Percentiles rank a stretch among this genome's conserved stretches.
These are phyloP conservation scores for Capillidium rhysosporum DNA, from an alignment of 371 early-diverging fungal species.

Conservation along the genomic window DNA sequence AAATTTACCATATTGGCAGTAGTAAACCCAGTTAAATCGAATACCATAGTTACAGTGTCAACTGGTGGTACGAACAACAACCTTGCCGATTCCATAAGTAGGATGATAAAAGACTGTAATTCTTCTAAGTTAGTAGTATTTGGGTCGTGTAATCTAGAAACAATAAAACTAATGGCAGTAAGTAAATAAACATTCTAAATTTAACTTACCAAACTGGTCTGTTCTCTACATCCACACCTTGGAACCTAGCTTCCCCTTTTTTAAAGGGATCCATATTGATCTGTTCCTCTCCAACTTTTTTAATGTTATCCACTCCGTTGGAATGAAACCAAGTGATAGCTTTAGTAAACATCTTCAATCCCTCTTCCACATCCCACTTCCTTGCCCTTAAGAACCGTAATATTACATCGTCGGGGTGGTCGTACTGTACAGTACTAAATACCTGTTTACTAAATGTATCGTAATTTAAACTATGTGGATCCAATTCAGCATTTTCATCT, in stretches of 20 bases:
- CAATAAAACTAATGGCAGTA: slow-evolving; percentile 25
- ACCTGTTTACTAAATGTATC: not conserved
- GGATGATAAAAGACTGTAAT: slow-evolving; percentile 40
- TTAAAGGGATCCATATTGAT: slow-evolving; percentile 22
- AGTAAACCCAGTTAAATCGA: slow-evolving; percentile 64
- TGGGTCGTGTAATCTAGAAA: slow-evolving; percentile 29
- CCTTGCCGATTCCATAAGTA: slow-evolving; percentile 56
- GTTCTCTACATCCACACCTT: slow-evolving; percentile 29
- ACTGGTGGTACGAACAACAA: slow-evolving; percentile 49
- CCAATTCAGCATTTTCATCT: not conserved
- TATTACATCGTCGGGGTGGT: slow-evolving; percentile 41
- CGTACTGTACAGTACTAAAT: slow-evolving; percentile 15
- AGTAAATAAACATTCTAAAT: slow-evolving; percentile 6
- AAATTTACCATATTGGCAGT: slow-evolving; percentile 42
- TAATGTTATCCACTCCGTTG: slow-evolving; percentile 28
- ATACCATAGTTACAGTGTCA: slow-evolving; percentile 56
- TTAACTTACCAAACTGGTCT: slow-evolving; percentile 35
- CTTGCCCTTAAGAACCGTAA: slow-evolving; percentile 57
- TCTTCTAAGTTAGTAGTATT: slow-evolving; percentile 31
- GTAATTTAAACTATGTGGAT: not conserved
- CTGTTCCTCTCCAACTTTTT: slow-evolving; percentile 28
- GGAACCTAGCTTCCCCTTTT: slow-evolving; percentile 29
- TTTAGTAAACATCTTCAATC: slow-evolving; percentile 34
- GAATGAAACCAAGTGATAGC: slow-evolving; percentile 42
- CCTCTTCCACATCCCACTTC: slow-evolving; percentile 48